A percentile compares a stretch with the other conserved stretches of the same genome.
phyloP scores from a whole-genome alignment of 139 green algal genomes.

The Penium margaritaceum region DNA sequence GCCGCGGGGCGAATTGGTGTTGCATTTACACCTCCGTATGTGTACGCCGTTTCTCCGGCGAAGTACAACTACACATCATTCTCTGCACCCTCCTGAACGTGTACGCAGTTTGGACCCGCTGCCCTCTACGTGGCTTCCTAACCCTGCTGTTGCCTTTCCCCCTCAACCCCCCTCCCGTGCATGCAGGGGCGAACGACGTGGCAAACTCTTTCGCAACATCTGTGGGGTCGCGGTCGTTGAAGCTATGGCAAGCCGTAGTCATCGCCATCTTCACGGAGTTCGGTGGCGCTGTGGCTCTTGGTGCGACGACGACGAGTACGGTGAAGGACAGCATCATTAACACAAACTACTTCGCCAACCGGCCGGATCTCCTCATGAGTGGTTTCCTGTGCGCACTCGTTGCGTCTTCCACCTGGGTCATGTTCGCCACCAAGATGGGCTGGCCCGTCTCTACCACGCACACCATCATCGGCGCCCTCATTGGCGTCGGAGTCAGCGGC shows the following conservation, averaged over 20 bases:
- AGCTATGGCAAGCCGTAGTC: slow-evolving; percentile 24
- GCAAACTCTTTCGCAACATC: slow-evolving; percentile 53
- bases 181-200: slow-evolving; percentile 49
- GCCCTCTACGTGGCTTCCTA: too few relatives aligned
- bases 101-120: too few relatives aligned
- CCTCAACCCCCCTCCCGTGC: too few relatives aligned
- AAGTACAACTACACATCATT: too few relatives aligned
- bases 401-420: slow-evolving; percentile 47
- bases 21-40: too few relatives aligned
- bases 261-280: slow-evolving; percentile 38
- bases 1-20: too few relatives aligned
- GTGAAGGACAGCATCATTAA: slow-evolving; percentile 24
- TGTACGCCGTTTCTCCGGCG: too few relatives aligned
- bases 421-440: slow-evolving; percentile 42
- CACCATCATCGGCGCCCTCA: slow-evolving; percentile 32
- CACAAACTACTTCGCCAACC: neutral
- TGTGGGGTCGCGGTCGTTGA: slow-evolving; percentile 47
- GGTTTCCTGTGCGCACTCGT: slow-evolving; percentile 50
- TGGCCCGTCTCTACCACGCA: slow-evolving; percentile 56
- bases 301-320: slow-evolving; percentile 7
- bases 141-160: too few relatives aligned
- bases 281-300: slow-evolving; percentile 19
- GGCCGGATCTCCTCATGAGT: slow-evolving; percentile 47
- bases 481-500: slow-evolving; percentile 9
- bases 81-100: too few relatives aligned